phyloP scores from a whole-genome alignment of 768 basidiomycete species.

The Harrya chromipes region DNA sequence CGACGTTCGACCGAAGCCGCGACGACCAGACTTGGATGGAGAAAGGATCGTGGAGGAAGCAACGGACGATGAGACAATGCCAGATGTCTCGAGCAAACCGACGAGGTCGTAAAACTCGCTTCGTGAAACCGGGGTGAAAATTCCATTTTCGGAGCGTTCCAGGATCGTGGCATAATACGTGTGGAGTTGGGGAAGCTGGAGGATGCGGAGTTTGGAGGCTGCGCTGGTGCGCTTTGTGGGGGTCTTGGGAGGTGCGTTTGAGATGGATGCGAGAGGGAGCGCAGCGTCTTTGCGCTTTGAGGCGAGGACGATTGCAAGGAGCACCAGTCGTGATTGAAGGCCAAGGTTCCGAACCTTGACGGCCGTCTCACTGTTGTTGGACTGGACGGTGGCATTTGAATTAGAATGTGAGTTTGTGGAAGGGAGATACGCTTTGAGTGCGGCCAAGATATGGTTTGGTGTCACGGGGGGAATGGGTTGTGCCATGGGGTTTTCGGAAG shows the following conservation, averaged over 20 bases:
- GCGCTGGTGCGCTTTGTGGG: conserved; percentile 55
- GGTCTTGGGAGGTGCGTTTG: conserved; percentile 31
- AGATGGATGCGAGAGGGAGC: conserved; percentile 46
- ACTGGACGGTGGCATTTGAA: conserved; percentile 19
- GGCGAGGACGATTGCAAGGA: conserved; percentile 63
- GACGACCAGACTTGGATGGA: conserved; percentile 47
- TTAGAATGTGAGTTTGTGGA: conserved; percentile 26
- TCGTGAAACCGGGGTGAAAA: conserved; percentile 64
- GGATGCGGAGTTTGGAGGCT: conserved; percentile 33
- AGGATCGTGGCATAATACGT: conserved; percentile 61
- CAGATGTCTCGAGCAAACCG: conserved; percentile 69
- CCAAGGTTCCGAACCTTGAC: conserved; percentile 66
- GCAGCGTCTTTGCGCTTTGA: conserved; percentile 58
- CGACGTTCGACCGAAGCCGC: conserved; percentile 51
- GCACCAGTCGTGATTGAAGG: conserved; percentile 68
- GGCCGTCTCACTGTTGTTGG: conserved; percentile 56
- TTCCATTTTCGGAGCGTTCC: conserved; percentile 48
- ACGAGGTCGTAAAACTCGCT: conserved; percentile 76
- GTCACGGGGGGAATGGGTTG: conserved; percentile 46
- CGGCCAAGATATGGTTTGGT: conserved; percentile 66
- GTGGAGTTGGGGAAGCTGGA: conserved; percentile 63
- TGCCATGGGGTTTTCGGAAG: conserved; percentile 26
- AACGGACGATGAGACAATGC: conserved; percentile 47
- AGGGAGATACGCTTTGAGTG: conserved; percentile 69
- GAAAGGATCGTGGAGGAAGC: conserved; percentile 32